These are phyloP conservation scores for Talaromyces sp. DNA, from an alignment of 2,329 filamentous ascomycete genomes.

Conservation along the genomic window DNA sequence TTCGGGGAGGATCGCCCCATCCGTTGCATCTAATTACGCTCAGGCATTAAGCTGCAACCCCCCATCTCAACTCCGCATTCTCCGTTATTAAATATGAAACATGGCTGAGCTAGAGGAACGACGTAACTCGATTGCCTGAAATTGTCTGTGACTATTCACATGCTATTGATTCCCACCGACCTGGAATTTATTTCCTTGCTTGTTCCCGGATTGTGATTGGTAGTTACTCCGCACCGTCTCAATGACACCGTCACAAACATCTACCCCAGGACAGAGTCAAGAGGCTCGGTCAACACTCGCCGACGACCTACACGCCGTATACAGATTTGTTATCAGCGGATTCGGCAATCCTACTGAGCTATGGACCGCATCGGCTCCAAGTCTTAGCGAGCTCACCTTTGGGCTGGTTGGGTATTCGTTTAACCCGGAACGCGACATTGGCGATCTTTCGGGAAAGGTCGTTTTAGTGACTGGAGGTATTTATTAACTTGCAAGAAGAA, in stretches of 20 bases:
- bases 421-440: conserved; percentile 41
- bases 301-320: conserved; percentile 6
- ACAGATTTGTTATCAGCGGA: conserved; percentile 16
- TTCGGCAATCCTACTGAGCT: conserved; percentile 26
- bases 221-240: background rate
- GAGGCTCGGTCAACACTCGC: conserved; percentile 7
- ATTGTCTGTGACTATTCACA: background rate
- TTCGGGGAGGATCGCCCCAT: background rate
- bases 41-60: no score
- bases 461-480: conserved; percentile 49
- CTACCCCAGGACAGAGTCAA: background rate
- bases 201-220: background rate
- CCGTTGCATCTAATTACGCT: no score
- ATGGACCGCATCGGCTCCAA: conserved; percentile 27
- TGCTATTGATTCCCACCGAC: background rate
- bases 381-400: conserved; percentile 28
- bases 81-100: background rate
- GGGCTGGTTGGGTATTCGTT: conserved; percentile 32
- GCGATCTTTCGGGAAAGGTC: conserved; percentile 43
- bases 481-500: background rate
- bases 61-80: background rate
- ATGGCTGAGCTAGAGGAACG: background rate
- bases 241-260: background rate
- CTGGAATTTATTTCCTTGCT: background rate
- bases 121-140: background rate